These are phyloP conservation scores for Kluyveromyces sp. DNA, from an alignment of 1,139 yeast genomes.

Conservation along the genomic window DNA sequence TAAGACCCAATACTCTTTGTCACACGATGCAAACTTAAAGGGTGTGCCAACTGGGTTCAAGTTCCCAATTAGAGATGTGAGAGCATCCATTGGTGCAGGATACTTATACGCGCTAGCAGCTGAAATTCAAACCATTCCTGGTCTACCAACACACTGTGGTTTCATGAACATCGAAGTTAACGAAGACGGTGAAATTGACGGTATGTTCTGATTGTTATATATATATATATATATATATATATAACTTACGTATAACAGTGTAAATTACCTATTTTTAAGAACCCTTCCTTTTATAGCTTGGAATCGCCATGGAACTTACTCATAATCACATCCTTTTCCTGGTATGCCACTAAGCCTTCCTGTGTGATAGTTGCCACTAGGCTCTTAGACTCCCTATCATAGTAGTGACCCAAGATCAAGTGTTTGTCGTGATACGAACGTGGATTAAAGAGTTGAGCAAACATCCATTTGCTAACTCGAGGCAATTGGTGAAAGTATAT, in stretches of 20 bases:
- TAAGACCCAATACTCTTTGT: slow-evolving; percentile 92
- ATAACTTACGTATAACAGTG: not conserved
- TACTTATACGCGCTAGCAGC: slow-evolving; percentile 95
- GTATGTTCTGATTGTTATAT: slow-evolving; percentile 54
- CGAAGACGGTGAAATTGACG: slow-evolving; percentile 90
- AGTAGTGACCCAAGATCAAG: slow-evolving; percentile 54
- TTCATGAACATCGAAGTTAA: slow-evolving; percentile 95
- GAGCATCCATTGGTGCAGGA: slow-evolving; percentile 95
- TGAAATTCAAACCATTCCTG: slow-evolving; percentile 95
- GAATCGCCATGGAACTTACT: slow-evolving; percentile 12
- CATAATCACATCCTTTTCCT: slow-evolving; percentile 12
- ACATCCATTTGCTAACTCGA: slow-evolving; percentile 47
- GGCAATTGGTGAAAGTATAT: slow-evolving; percentile 58
- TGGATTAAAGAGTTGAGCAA: slow-evolving; percentile 43
- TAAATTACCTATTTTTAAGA: not conserved
- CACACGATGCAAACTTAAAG: slow-evolving; percentile 88
- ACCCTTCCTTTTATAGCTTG: not conserved
- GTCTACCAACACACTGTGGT: slow-evolving; percentile 93
- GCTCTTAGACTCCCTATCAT: slow-evolving; percentile 38
- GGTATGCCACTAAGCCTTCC: slow-evolving; percentile 47
- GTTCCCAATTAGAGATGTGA: slow-evolving; percentile 89
- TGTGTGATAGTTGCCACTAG: slow-evolving; percentile 60
- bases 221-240: not conserved
- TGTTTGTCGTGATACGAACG: slow-evolving; percentile 49
- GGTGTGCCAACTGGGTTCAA: slow-evolving; percentile 94